Evolutionary conservation across 208 protist genomes (phyloP).

Genomic region (Leishmania aethiopica): DNA sequence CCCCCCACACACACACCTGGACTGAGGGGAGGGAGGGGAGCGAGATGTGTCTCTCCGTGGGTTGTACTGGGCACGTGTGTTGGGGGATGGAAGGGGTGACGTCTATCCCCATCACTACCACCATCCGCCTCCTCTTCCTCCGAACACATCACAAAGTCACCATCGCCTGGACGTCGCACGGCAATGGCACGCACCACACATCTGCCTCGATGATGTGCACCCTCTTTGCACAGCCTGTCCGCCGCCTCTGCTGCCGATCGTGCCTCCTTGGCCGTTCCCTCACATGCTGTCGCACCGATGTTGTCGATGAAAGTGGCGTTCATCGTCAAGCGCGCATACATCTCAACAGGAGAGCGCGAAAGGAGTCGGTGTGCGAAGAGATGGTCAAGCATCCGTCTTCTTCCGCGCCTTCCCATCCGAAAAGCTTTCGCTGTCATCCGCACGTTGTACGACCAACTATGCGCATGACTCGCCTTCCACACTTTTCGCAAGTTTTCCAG

Average conservation of each 20-base stretch:
- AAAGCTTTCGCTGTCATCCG: not conserved
- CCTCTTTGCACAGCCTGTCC: not conserved
- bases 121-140: not conserved
- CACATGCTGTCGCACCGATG: not conserved
- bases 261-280: not conserved
- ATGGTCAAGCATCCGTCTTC: not conserved
- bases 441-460: not conserved
- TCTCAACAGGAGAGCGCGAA: not conserved
- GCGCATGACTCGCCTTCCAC: not conserved
- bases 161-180: not conserved
- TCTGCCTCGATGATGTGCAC: not conserved
- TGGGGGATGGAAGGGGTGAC: not conserved
- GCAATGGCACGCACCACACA: not conserved
- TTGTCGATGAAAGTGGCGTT: not conserved
- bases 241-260: not conserved
- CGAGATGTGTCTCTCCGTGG: not conserved
- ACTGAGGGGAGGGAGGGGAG: not conserved
- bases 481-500: not conserved
- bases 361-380: not conserved
- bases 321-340: not conserved
- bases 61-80: not conserved
- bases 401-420: not conserved
- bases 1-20: not conserved
- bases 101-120: not conserved
- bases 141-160: not conserved